Evolutionary conservation across 2,329 filamentous ascomycete genomes (phyloP).

Genomic region (Dactylella cylindrospora): DNA sequence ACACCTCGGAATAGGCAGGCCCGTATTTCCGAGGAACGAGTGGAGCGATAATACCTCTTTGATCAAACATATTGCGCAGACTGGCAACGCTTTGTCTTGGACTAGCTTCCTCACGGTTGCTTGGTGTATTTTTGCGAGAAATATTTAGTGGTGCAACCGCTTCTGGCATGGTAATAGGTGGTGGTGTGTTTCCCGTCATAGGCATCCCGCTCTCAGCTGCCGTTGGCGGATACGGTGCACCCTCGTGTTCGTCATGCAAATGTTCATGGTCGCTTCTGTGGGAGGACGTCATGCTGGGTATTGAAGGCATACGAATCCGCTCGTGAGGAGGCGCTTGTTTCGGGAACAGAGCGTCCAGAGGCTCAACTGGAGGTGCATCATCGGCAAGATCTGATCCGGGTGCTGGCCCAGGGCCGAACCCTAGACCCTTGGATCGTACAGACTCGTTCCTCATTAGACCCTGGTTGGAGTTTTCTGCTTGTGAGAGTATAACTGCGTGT

Average conservation of each 20-base stretch:
- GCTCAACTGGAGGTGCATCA: slow-evolving; percentile 36
- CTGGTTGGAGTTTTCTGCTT: slow-evolving; percentile 36
- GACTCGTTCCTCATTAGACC: slow-evolving; percentile 38
- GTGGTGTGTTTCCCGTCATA: slow-evolving; percentile 46
- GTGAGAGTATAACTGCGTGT: slow-evolving; percentile 58
- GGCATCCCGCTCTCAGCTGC: slow-evolving; percentile 46
- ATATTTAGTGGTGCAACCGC: slow-evolving; percentile 33
- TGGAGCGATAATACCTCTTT: slow-evolving; percentile 25
- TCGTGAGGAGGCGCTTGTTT: slow-evolving; percentile 27
- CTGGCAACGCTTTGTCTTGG: slow-evolving; percentile 34
- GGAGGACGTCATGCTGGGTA: slow-evolving; percentile 40
- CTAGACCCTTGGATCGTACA: slow-evolving; percentile 23
- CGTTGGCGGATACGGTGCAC: slow-evolving; percentile 46
- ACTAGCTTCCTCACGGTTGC: slow-evolving; percentile 12
- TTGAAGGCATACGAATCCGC: slow-evolving; percentile 34
- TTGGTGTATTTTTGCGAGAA: slow-evolving; percentile 32
- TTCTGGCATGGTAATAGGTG: slow-evolving; percentile 33
- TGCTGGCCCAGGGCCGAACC: slow-evolving; percentile 36
- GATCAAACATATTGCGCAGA: slow-evolving; percentile 38
- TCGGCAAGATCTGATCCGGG: slow-evolving; percentile 40
- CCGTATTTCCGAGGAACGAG: slow-evolving; percentile 19
- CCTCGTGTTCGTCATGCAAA: slow-evolving; percentile 22
- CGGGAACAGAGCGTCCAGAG: slow-evolving; percentile 29
- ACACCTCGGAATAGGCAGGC: slow-evolving; percentile 28
- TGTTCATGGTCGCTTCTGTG: slow-evolving; percentile 36